Percentiles rank a stretch among this genome's conserved stretches.
Evolutionary conservation across 1,284 basidiomycete species (phyloP).

Genomic region (Microbotryum violaceum): DNA sequence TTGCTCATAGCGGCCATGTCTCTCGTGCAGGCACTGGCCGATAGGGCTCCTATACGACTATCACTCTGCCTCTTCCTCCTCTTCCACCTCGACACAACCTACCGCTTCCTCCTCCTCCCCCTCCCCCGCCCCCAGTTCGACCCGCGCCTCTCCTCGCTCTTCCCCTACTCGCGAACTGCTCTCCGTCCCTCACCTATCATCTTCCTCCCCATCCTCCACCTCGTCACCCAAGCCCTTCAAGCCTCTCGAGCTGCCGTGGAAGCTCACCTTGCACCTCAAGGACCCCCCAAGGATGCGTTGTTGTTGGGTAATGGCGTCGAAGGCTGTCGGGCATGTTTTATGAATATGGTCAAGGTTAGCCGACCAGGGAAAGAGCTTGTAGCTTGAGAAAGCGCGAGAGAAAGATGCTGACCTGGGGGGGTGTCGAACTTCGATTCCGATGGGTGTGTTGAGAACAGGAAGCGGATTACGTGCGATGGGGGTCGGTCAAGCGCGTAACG

Average conservation of each 20-base stretch:
- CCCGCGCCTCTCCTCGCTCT: background rate
- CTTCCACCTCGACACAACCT: constrained; percentile 20
- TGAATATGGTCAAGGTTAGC: constrained; percentile 69
- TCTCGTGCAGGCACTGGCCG: constrained; percentile 69
- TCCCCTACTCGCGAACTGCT: too few species aligned
- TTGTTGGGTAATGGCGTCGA: constrained; percentile 69
- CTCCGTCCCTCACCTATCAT: too few species aligned
- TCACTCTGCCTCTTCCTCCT: constrained; percentile 23
- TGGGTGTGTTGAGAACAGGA: constrained; percentile 44
- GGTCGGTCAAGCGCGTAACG: constrained; percentile 85
- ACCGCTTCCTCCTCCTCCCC: constrained; percentile 43
- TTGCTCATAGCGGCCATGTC: too few species aligned
- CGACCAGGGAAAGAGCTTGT: too few species aligned
- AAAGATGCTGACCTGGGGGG: too few species aligned
- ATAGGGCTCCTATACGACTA: constrained; percentile 85
- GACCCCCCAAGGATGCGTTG: constrained; percentile 77
- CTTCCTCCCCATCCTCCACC: too few species aligned
- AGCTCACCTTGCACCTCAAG: constrained; percentile 71
- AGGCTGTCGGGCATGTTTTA: constrained; percentile 78
- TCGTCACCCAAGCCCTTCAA: background rate
- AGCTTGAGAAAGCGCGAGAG: too few species aligned
- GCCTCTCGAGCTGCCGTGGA: constrained; percentile 49
- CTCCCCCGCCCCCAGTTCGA: constrained; percentile 43
- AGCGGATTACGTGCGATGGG: constrained; percentile 89
- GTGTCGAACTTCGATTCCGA: too few species aligned